phyloP scores from a whole-genome alignment of 352 stramenopile genomes.

The Globisporangium nagaii region DNA sequence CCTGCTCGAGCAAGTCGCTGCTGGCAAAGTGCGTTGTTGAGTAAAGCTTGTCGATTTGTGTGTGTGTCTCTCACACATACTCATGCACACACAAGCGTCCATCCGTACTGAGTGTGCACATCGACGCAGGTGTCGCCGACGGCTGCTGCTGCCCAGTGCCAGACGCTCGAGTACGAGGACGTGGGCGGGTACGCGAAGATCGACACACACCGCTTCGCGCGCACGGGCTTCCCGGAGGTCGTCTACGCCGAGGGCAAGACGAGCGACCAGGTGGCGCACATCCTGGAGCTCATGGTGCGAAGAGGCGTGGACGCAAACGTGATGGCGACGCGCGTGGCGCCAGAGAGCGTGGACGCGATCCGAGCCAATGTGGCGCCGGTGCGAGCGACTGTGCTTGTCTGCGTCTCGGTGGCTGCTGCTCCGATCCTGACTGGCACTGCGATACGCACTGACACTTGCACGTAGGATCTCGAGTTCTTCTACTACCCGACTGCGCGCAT shows the following conservation, averaged over 20 bases:
- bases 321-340: constrained; percentile 81
- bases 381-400: not conserved
- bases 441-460: not conserved
- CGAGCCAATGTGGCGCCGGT: constrained; percentile 31
- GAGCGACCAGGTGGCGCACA: constrained; percentile 80
- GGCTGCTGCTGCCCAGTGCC: constrained; percentile 18
- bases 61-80: no score
- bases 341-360: constrained; percentile 35
- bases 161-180: constrained; percentile 43
- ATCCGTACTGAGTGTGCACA: no score
- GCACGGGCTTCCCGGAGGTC: constrained; percentile 94
- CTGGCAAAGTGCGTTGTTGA: constrained; percentile 44
- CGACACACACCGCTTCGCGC: constrained; percentile 79
- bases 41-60: no score
- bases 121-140: constrained; percentile 20
- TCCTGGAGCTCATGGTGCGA: constrained; percentile 87
- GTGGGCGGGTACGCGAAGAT: constrained; percentile 74
- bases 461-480: constrained; percentile 31
- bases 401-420: not conserved
- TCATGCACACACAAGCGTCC: no score
- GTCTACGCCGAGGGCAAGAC: constrained; percentile 95
- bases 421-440: no score
- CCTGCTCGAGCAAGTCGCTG: constrained; percentile 55
- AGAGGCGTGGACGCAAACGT: constrained; percentile 43
- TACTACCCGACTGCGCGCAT: constrained; percentile 75